Conservation (phyloP, 2,329 filamentous ascomycete species). For the Diaporthe capsici region DNA sequence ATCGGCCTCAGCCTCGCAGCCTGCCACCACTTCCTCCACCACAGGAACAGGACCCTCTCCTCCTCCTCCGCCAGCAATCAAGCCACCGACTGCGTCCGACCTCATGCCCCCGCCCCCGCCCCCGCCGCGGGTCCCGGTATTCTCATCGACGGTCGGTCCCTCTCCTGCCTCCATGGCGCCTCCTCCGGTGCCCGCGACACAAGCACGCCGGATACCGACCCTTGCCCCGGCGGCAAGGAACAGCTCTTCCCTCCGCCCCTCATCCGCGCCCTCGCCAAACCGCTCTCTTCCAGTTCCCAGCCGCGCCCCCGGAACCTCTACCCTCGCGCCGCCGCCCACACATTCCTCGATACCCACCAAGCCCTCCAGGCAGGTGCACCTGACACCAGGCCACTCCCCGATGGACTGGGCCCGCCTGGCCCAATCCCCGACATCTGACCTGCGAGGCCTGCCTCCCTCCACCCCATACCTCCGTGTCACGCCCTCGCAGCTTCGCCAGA, state of each 20-base stretch:
- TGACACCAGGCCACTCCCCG: slow-evolving; percentile 92
- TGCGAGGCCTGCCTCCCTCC: slow-evolving; percentile 71
- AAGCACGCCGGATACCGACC: slow-evolving; percentile 37
- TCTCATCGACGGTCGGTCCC: neutral
- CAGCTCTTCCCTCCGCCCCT: slow-evolving; percentile 35
- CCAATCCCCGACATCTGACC: slow-evolving; percentile 69
- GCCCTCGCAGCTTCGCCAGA: slow-evolving; percentile 81
- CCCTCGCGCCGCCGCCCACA: slow-evolving; percentile 69
- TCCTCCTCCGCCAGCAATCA: slow-evolving; percentile 38
- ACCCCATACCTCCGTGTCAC: slow-evolving; percentile 80
- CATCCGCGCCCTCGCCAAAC: slow-evolving; percentile 19
- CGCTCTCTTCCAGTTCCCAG: slow-evolving; percentile 36
- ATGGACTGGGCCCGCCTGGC: slow-evolving; percentile 93
- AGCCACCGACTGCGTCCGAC: slow-evolving; percentile 17
- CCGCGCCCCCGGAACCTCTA: slow-evolving; percentile 50
- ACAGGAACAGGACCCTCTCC: slow-evolving; percentile 56
- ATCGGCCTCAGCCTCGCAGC: neutral
- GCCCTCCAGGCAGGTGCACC: slow-evolving; percentile 76
- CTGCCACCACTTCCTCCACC: neutral
- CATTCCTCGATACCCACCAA: slow-evolving; percentile 57
- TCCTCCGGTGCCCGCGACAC: slow-evolving; percentile 24
- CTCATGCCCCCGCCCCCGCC: slow-evolving; percentile 39
- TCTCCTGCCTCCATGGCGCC: slow-evolving; percentile 22
- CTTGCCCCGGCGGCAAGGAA: slow-evolving; percentile 41
- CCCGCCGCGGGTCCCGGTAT: slow-evolving; percentile 11